phyloP scores from a whole-genome alignment of 352 stramenopile species.

The Ophiocytium majus region DNA sequence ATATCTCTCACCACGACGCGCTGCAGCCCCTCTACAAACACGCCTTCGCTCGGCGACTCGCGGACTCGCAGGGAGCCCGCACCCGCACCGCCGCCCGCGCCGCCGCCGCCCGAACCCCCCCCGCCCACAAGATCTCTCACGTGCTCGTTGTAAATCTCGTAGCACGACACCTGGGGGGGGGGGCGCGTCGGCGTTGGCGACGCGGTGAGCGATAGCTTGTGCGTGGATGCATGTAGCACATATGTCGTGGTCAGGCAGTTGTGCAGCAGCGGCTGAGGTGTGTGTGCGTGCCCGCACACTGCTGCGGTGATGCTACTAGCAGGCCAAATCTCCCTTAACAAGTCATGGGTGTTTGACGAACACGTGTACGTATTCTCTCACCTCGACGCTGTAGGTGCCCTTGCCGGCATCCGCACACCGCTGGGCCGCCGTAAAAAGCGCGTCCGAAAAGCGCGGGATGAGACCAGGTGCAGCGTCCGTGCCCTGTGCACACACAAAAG shows the following conservation, averaged over 20 bases:
- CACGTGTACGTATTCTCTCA: too few relatives aligned
- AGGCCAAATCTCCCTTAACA: too few relatives aligned
- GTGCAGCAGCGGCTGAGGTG: too few relatives aligned
- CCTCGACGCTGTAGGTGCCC: background rate
- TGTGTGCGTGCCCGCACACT: too few relatives aligned
- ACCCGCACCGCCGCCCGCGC: constrained; percentile 1
- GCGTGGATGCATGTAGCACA: too few relatives aligned
- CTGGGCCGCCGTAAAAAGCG: background rate
- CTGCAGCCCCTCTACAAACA: constrained; percentile 76
- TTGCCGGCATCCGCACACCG: background rate
- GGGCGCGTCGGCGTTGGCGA: background rate
- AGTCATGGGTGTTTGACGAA: too few relatives aligned
- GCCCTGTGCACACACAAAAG: too few relatives aligned
- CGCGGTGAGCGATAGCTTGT: too few relatives aligned
- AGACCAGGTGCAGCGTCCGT: background rate
- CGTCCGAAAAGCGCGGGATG: background rate
- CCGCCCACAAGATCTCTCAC: constrained; percentile 78
- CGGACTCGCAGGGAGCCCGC: constrained; percentile 70
- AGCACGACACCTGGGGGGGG: constrained; percentile 71
- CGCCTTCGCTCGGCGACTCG: constrained; percentile 75
- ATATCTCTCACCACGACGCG: background rate
- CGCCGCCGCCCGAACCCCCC: background rate
- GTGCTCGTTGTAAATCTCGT: constrained; percentile 99
- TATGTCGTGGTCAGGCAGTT: too few relatives aligned
- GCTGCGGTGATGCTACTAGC: too few relatives aligned